Conservation (phyloP, 495 filamentous ascomycete species). For the Aspergillus hancockii region DNA sequence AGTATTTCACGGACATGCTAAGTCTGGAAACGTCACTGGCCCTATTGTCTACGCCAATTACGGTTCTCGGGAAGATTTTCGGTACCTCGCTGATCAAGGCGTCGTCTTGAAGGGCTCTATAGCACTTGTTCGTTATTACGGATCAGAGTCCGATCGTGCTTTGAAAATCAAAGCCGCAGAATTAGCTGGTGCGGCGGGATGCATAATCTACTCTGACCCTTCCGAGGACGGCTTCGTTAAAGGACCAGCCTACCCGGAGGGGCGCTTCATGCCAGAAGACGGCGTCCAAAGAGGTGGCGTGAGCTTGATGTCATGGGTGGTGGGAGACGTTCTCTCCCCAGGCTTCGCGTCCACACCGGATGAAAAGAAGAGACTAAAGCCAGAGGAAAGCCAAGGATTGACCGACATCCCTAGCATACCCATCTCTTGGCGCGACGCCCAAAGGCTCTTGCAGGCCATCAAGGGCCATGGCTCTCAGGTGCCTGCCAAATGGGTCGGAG, state of each 20-base stretch:
- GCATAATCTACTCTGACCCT: conserved; percentile 90
- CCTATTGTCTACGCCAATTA: conserved; percentile 95
- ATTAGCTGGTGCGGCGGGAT: conserved; percentile 77
- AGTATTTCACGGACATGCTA: conserved; percentile 87
- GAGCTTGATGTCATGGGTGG: conserved; percentile 76
- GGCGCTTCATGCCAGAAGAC: conserved; percentile 74
- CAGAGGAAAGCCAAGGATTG: conserved; percentile 71
- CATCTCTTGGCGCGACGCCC: conserved; percentile 84
- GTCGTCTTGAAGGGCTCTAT: conserved; percentile 78
- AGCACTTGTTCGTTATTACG: conserved; percentile 78
- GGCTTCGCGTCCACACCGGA: conserved; percentile 77
- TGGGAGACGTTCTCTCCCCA: conserved; percentile 86
- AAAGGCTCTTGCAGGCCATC: conserved; percentile 73
- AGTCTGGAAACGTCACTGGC: conserved; percentile 83
- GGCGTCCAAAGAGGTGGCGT: conserved; percentile 84
- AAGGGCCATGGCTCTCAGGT: conserved; percentile 73
- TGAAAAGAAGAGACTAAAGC: conserved; percentile 59
- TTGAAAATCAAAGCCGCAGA: conserved; percentile 91
- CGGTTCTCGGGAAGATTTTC: conserved; percentile 81
- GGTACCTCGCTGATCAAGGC: conserved; percentile 65
- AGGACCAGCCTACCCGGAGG: conserved; percentile 69
- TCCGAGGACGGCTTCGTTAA: conserved; percentile 73
- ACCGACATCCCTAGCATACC: conserved; percentile 86
- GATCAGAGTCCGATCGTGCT: conserved; percentile 67
- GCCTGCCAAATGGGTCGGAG: conserved; percentile 74